phyloP scores from a whole-genome alignment of 2,329 filamentous ascomycete genomes.

The Penicillium sp. region DNA sequence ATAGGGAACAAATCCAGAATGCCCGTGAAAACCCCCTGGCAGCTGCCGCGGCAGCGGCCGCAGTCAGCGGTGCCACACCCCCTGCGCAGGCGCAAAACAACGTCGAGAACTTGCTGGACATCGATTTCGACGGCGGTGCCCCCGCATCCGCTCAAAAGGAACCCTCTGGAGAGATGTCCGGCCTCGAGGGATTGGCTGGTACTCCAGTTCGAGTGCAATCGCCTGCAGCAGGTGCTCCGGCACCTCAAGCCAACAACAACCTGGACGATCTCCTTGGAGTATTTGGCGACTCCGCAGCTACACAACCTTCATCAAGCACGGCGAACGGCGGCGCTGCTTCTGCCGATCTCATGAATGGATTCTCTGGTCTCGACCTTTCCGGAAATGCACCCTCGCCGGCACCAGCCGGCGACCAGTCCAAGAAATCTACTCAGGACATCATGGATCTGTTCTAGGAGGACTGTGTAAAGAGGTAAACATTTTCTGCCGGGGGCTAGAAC shows the following conservation, averaged over 20 bases:
- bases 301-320: conserved; percentile 37
- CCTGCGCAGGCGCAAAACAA: conserved; percentile 67
- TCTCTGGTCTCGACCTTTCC: conserved; percentile 78
- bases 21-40: conserved; percentile 93
- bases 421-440: conserved; percentile 61
- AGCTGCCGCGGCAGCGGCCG: conserved; percentile 72
- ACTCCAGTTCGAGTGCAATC: conserved; percentile 56
- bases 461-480: conserved; percentile 11
- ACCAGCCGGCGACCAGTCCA: conserved; percentile 32
- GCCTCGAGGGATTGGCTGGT: conserved; percentile 61
- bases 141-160: conserved; percentile 81
- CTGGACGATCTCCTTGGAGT: conserved; percentile 82
- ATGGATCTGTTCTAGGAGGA: conserved; percentile 56
- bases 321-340: conserved; percentile 37
- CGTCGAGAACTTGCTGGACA: conserved; percentile 92
- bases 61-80: conserved; percentile 60
- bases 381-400: conserved; percentile 44
- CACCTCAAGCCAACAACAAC: conserved; percentile 54
- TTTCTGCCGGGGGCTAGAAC: conserved; percentile 3
- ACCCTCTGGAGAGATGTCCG: conserved; percentile 66
- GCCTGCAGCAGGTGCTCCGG: conserved; percentile 43
- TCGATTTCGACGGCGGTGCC: conserved; percentile 91
- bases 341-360: conserved; percentile 75
- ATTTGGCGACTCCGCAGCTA: conserved; percentile 58
- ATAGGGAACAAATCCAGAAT: conserved; percentile 82